These are phyloP conservation scores for Epicoccum nigrum DNA, from an alignment of 2,329 filamentous ascomycete genomes.

Conservation along the genomic window DNA sequence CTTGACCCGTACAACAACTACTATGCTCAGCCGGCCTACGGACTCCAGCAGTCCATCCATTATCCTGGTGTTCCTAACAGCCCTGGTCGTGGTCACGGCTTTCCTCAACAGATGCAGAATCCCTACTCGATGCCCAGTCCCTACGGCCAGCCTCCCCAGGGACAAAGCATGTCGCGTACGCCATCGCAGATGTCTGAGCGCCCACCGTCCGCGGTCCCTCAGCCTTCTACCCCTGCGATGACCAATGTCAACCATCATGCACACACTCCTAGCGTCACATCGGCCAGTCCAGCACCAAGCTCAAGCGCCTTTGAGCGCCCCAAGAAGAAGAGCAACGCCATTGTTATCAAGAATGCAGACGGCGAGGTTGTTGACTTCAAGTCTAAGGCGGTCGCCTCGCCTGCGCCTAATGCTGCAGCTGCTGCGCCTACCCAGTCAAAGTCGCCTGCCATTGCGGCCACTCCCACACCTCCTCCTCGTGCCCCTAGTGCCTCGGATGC, in stretches of 20 bases:
- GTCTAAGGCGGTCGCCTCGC: constrained; percentile 48
- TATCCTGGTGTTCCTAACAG: constrained; percentile 52
- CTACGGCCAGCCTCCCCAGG: constrained; percentile 63
- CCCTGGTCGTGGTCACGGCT: constrained; percentile 54
- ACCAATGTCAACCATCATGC: constrained; percentile 53
- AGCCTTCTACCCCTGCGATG: constrained; percentile 63
- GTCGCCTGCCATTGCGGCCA: constrained; percentile 72
- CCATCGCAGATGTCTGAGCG: constrained; percentile 62
- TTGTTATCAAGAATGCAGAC: constrained; percentile 82
- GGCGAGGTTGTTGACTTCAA: constrained; percentile 75
- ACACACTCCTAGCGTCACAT: constrained; percentile 61
- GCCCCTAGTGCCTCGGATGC: constrained; percentile 66
- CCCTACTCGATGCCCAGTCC: constrained; percentile 58
- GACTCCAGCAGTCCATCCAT: constrained; percentile 54
- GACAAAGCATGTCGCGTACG: constrained; percentile 70
- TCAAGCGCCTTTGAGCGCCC: constrained; percentile 67
- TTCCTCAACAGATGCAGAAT: constrained; percentile 53
- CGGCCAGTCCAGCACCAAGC: constrained; percentile 66
- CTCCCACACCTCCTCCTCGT: constrained; percentile 71
- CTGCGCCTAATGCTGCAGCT: constrained; percentile 46
- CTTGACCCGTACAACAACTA: constrained; percentile 51
- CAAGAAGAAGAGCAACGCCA: constrained; percentile 71
- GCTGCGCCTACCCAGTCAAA: constrained; percentile 59
- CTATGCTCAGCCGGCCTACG: constrained; percentile 58
- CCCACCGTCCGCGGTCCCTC: constrained; percentile 64